Conservation (phyloP, 192 early-diverging fungal species). For the Funneliformis mosseae region DNA sequence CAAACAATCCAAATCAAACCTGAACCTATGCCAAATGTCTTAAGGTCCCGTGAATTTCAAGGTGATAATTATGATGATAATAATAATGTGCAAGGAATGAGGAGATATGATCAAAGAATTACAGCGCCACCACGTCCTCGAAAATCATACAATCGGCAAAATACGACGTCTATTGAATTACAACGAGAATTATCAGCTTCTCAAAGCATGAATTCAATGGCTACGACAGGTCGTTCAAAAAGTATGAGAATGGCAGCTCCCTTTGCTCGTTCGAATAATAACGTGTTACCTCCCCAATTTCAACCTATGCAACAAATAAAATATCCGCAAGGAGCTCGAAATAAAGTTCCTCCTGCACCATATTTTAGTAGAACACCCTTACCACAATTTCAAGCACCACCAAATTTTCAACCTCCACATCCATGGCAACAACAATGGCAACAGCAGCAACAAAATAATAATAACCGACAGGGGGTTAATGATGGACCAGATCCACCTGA, state of each 20-base stretch:
- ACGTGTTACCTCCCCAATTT: neutral
- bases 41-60: neutral
- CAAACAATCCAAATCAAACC: neutral
- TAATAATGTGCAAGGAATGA: neutral
- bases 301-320: neutral
- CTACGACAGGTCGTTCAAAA: neutral
- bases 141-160: neutral
- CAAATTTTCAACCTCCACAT: neutral
- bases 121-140: neutral
- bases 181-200: neutral
- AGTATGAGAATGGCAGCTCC: neutral
- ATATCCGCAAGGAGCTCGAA: neutral
- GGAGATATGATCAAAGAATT: neutral
- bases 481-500: neutral
- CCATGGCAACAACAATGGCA: neutral
- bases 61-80: neutral
- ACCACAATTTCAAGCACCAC: neutral
- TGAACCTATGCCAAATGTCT: neutral
- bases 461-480: neutral
- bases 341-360: neutral
- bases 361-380: neutral
- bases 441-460: neutral
- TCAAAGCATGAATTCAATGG: neutral
- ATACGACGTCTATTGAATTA: neutral
- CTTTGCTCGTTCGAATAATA: neutral